Percentiles rank a stretch among this genome's conserved stretches.
phyloP scores from a whole-genome alignment of 139 green algal species.

The Monoraphidium neglectum region DNA sequence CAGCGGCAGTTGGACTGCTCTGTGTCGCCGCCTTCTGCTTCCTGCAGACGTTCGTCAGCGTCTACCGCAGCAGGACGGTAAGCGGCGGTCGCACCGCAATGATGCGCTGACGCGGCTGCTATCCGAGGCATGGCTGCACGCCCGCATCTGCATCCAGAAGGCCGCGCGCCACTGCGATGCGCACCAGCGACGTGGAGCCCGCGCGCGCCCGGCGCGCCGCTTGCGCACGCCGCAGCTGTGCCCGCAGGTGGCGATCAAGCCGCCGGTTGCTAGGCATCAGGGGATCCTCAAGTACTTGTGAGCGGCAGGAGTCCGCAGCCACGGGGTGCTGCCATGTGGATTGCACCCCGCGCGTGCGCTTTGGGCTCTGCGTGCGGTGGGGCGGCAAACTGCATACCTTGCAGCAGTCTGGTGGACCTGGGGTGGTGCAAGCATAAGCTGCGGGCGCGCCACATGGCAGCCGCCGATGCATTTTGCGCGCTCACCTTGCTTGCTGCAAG shows the following conservation, averaged over 20 bases:
- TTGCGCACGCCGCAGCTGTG: conserved; percentile 8
- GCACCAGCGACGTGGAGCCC: not conserved
- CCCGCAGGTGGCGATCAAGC: conserved; percentile 33
- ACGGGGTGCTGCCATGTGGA: not conserved
- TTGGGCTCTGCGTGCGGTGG: not conserved
- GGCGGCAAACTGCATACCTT: not conserved
- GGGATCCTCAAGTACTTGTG: conserved; percentile 27
- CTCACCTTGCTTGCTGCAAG: not conserved
- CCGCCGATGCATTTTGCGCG: not conserved
- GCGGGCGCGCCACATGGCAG: not conserved
- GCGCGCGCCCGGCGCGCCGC: not conserved
- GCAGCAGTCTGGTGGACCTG: not conserved
- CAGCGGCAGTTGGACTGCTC: not conserved
- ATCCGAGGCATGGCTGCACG: too few species aligned
- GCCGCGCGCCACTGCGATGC: not conserved
- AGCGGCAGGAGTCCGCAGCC: not conserved
- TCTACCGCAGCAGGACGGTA: conserved; percentile 27
- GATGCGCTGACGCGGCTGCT: too few species aligned
- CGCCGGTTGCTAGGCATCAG: not conserved
- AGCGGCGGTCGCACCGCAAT: not conserved
- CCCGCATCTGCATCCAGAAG: not conserved
- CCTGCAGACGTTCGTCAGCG: conserved; percentile 24
- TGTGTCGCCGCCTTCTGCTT: conserved; percentile 31
- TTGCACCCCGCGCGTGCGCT: not conserved
- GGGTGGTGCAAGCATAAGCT: not conserved